phyloP scores from a whole-genome alignment of 192 early-diverging fungal genomes.

The Kickxella alabastrina region DNA sequence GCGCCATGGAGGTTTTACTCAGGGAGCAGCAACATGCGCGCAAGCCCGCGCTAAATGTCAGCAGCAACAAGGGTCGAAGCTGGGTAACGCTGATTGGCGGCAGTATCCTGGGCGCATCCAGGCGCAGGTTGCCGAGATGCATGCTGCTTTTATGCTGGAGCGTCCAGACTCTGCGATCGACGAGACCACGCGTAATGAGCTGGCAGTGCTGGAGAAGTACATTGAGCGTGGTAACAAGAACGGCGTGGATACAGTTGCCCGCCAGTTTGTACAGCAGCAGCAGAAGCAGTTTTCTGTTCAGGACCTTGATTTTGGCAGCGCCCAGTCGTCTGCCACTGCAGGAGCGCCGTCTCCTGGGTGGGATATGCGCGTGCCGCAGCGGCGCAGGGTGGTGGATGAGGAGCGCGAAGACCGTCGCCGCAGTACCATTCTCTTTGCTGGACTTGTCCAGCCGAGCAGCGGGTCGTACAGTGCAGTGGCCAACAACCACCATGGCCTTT shows the following conservation, averaged over 20 bases:
- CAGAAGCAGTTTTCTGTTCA: neutral
- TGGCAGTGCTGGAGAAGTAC: neutral
- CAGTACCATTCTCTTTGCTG: slow-evolving; percentile 41
- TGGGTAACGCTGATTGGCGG: neutral
- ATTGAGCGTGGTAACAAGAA: neutral
- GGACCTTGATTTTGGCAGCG: neutral
- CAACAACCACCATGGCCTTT: neutral
- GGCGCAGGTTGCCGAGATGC: neutral
- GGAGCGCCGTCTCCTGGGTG: neutral
- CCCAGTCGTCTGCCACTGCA: neutral
- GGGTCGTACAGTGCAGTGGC: neutral
- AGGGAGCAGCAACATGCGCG: neutral
- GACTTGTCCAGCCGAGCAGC: slow-evolving; percentile 23
- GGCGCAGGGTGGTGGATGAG: slow-evolving; percentile 14
- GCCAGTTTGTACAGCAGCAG: neutral
- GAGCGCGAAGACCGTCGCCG: slow-evolving; percentile 33
- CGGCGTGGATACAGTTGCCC: neutral
- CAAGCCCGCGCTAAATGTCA: no score
- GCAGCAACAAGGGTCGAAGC: no score
- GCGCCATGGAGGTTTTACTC: slow-evolving; percentile 6
- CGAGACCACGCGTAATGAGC: neutral
- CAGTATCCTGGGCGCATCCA: neutral
- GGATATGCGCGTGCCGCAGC: neutral
- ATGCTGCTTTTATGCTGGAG: neutral
- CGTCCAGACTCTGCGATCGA: slow-evolving; percentile 1